Evolutionary conservation across 495 filamentous ascomycete species (phyloP), one percentile per base, ranked within the genome.

Genomic region (Daldinia loculata): DNA sequence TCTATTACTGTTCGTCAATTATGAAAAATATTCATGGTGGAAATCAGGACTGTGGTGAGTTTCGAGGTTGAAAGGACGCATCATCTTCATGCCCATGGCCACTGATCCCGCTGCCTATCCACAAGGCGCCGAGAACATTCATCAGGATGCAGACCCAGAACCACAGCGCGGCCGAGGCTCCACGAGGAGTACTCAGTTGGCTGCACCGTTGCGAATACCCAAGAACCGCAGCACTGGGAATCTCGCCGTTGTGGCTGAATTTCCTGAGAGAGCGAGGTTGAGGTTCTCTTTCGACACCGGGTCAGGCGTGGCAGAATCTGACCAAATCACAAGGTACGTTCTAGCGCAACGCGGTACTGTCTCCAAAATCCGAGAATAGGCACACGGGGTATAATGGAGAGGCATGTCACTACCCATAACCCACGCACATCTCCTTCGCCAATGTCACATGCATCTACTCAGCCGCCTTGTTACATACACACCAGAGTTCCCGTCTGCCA

Each of bases 201-300:
- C 76, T 53, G 78, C 81, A 29, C 56, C 79, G 6, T 53, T 85
- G 52, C 81, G 83, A 59, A 81, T 92, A 59, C 92, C 84, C 69
- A 91, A 86, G 79, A 89, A 88, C 80, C 82, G 83, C 65, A 90
- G 88, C 72, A 87, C 88, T 24, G 82, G 88, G 22, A 90, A 89
- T 73, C 84, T 92, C 27, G 79, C 85, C 26, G 77, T 84, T 65
- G 72, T 80, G 43, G 72, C 72, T 34, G 79, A 81, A 71, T 73
- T 34, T 50, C 74, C 80, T 27, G 82, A 84, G 39, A 82, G 75
- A 66, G 66, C 80, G 45, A 79, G 85, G 75, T 77, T 85, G 56
- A 82, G 86, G 38, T 86, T 87, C 66, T 87, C 85, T 34, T 86
- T 88, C 76, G 87, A 88, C 70, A 82, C 84, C 56, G 84, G 81